A percentile compares a stretch with the other conserved stretches of the same genome.
phyloP scores from a whole-genome alignment of 257 asterid species.

The Gentiana dahurica region DNA sequence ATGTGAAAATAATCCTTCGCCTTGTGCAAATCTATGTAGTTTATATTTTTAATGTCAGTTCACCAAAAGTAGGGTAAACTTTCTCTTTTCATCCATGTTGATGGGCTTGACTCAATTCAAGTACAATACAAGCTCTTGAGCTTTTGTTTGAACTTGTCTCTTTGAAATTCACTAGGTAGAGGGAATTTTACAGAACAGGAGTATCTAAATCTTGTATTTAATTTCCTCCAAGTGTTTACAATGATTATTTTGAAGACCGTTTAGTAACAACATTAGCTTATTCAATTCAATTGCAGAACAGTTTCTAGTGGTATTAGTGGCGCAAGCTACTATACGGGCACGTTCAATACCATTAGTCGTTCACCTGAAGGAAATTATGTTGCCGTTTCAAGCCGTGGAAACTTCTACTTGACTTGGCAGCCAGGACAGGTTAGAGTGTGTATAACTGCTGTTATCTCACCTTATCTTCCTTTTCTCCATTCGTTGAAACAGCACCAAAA shows the following conservation, averaged over 20 bases:
- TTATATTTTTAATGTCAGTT: too few relatives aligned
- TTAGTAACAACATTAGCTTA: conserved; percentile 14
- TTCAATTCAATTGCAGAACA: conserved; percentile 72
- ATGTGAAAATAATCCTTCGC: too few relatives aligned
- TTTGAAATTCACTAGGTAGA: too few relatives aligned
- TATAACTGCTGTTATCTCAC: neutral
- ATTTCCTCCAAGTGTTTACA: too few relatives aligned
- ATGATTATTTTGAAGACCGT: conserved; percentile 4
- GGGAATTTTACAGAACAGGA: too few relatives aligned
- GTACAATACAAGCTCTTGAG: too few relatives aligned
- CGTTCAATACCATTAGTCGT: conserved; percentile 84
- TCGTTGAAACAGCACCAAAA: neutral
- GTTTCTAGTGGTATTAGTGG: conserved; percentile 99
- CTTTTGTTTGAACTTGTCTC: too few relatives aligned
- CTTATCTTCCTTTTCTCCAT: neutral
- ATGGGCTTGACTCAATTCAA: too few relatives aligned
- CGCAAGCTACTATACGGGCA: conserved; percentile 97
- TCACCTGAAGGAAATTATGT: conserved; percentile 95
- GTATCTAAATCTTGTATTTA: neutral
- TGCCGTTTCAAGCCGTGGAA: conserved; percentile 99
- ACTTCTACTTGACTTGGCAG: conserved; percentile 97
- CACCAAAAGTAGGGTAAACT: too few relatives aligned
- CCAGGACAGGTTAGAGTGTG: conserved; percentile 81
- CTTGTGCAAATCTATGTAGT: too few relatives aligned
- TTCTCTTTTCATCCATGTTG: too few relatives aligned